Percentiles rank a stretch among this genome's conserved stretches.
Evolutionary conservation across 148 eudicot genomes (phyloP).

Genomic region (Simmondsia chinensis): DNA sequence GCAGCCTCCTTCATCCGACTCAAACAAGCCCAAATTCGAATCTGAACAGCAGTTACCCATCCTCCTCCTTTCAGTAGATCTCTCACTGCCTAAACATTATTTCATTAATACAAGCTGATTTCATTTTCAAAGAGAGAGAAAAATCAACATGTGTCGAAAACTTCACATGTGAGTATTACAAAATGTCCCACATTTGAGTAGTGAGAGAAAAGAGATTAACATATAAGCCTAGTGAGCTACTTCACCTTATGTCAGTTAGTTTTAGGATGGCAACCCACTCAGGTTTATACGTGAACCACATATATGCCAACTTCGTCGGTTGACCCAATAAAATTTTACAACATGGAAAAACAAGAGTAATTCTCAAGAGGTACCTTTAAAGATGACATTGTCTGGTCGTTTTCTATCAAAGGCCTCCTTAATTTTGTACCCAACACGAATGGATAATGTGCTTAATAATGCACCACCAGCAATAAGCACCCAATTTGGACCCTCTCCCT

Average conservation of each 20-base stretch:
- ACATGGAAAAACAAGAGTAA: too few relatives aligned
- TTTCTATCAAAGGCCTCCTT: constrained; percentile 74
- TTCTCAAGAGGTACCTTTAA: too few relatives aligned
- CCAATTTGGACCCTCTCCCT: constrained; percentile 84
- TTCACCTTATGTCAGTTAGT: too few relatives aligned
- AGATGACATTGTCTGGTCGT: constrained; percentile 31
- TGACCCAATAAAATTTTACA: too few relatives aligned
- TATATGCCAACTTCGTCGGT: too few relatives aligned
- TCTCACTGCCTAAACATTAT: constrained; percentile 37
- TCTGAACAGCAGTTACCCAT: constrained; percentile 39
- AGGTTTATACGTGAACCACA: too few relatives aligned
- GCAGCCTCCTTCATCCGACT: constrained; percentile 56
- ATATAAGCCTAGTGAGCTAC: too few relatives aligned
- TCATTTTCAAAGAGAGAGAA: not conserved
- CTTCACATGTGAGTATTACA: too few relatives aligned
- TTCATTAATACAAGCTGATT: constrained; percentile 3
- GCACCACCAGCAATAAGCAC: constrained; percentile 88
- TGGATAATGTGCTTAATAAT: constrained; percentile 72
- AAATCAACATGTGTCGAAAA: not conserved
- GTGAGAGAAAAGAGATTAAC: too few relatives aligned
- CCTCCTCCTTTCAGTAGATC: constrained; percentile 34
- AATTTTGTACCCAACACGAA: constrained; percentile 83
- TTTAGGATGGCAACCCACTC: too few relatives aligned
- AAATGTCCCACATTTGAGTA: too few relatives aligned
- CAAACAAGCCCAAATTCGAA: constrained; percentile 46